These are phyloP conservation scores for Inga oerstediana DNA, from an alignment of 306 rosid species.

Conservation along the genomic window DNA sequence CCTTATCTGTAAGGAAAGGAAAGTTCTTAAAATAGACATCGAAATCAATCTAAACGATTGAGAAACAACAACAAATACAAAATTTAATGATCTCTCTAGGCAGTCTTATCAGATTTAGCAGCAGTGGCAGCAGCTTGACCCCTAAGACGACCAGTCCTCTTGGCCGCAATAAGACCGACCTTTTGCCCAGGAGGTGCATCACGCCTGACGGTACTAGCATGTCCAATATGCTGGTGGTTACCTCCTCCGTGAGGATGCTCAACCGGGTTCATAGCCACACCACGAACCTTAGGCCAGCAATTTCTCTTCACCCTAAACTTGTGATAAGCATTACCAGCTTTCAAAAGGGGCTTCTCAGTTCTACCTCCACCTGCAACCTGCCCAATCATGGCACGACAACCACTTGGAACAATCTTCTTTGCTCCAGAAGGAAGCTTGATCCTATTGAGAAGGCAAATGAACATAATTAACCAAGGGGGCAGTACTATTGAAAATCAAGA, in stretches of 20 bases:
- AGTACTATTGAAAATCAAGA: neutral
- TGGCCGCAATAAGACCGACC: conserved; percentile 56
- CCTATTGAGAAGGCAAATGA: conserved; percentile 10
- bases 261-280: conserved; percentile 58
- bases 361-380: conserved; percentile 57
- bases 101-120: conserved; percentile 40
- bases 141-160: conserved; percentile 55
- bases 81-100: conserved; percentile 1
- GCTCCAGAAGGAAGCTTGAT: conserved; percentile 52
- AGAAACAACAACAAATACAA: conserved; percentile 20
- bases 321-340: conserved; percentile 56
- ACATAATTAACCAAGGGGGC: neutral
- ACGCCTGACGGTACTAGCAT: conserved; percentile 54
- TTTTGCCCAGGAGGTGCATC: conserved; percentile 57
- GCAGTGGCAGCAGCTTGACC: conserved; percentile 58
- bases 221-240: conserved; percentile 54
- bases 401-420: conserved; percentile 54
- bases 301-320: conserved; percentile 55
- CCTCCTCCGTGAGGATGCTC: conserved; percentile 65
- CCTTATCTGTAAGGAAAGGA: neutral
- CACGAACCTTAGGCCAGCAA: conserved; percentile 61
- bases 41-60: conserved; percentile 13
- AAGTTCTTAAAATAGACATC: neutral
- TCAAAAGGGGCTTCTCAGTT: conserved; percentile 53
- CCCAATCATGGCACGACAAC: conserved; percentile 52